phyloP scores from a whole-genome alignment of 164 flowering plant species.

The Vitis labrusca region DNA sequence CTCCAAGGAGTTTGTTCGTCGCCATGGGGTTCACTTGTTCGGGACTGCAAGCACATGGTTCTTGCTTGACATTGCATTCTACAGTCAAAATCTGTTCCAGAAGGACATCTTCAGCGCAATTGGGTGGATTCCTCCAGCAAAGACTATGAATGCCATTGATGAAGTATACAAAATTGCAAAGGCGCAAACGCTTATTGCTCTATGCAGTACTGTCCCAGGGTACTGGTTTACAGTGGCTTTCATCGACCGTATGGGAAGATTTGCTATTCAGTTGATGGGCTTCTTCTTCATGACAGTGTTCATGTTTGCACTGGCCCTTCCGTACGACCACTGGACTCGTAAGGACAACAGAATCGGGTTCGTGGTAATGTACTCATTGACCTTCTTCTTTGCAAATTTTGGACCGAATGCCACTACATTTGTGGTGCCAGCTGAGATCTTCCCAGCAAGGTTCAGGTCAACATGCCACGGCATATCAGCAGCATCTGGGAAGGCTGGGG shows the following conservation, averaged over 20 bases:
- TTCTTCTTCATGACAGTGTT: constrained; percentile 80
- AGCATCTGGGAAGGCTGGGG: constrained; percentile 71
- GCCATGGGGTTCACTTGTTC: constrained; percentile 61
- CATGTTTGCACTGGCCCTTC: constrained; percentile 74
- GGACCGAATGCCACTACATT: constrained; percentile 79
- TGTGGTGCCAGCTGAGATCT: constrained; percentile 74
- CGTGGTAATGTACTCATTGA: constrained; percentile 55
- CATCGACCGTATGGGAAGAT: constrained; percentile 68
- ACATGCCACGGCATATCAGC: constrained; percentile 82
- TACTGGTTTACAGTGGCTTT: constrained; percentile 84
- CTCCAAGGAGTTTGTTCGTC: constrained; percentile 33
- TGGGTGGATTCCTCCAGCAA: constrained; percentile 60
- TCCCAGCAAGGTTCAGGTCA: constrained; percentile 64
- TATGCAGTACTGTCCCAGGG: constrained; percentile 80
- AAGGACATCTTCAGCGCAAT: constrained; percentile 74
- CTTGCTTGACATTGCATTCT: constrained; percentile 63
- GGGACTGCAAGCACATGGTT: constrained; percentile 74
- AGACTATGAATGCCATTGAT: constrained; percentile 58
- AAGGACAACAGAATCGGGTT: constrained; percentile 56
- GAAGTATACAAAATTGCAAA: constrained; percentile 62
- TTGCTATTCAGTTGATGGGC: constrained; percentile 66
- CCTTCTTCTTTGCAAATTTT: constrained; percentile 75
- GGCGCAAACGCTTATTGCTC: constrained; percentile 71
- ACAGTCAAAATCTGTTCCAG: constrained; percentile 77
- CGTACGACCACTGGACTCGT: constrained; percentile 62